Evolutionary conservation across 2,329 filamentous ascomycete species (phyloP), one percentile per base, ranked within the genome.

Genomic region (Thielaviopsis populi): DNA sequence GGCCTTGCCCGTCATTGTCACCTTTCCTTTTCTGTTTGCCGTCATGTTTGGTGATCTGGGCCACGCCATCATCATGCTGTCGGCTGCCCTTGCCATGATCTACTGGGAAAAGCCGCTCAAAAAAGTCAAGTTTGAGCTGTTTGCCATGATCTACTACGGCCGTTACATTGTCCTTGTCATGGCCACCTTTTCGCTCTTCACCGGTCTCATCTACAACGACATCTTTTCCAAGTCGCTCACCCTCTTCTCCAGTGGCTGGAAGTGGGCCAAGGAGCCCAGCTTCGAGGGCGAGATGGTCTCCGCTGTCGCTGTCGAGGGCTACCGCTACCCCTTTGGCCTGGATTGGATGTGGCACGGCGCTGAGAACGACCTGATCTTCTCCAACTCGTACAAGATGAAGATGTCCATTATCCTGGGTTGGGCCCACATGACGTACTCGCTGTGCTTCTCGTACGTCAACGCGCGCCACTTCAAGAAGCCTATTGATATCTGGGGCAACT

Each of bases 371-470:
- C 81, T 99, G 22, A 82, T 99, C 60, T 99, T 99, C 78, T 88
- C 84, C 74, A 99, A 99, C 86, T 95, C 89, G 75, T 95, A 94
- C 82, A 99, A 99, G 85, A 99, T 99, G 94, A 99, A 99, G 81
- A 88, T 99, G 77, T 95, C 89, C 78, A 96, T 99, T 73, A 83
- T 99, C 69, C 82, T 99, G 68, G 94, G 95, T 74, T 99, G 95
- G 94, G 84, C 84, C 66, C 91, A 96, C 78, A 99, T 99, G 94
- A 99, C 94, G 2, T 99, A 96, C 77, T 97, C 94, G 19, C 83
- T 99, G 56, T 91, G 88, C 78, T 86, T 95, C 72, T 87, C 94
- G 27, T 94, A 88, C 71, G 83, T 96, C 80, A 99, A 99, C 72
- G 92, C 91, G 60, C 86, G 86, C 65, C 90, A 96, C 75, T 99